phyloP scores from a whole-genome alignment of 495 filamentous ascomycete genomes.

The Aspergillus sparsus region DNA sequence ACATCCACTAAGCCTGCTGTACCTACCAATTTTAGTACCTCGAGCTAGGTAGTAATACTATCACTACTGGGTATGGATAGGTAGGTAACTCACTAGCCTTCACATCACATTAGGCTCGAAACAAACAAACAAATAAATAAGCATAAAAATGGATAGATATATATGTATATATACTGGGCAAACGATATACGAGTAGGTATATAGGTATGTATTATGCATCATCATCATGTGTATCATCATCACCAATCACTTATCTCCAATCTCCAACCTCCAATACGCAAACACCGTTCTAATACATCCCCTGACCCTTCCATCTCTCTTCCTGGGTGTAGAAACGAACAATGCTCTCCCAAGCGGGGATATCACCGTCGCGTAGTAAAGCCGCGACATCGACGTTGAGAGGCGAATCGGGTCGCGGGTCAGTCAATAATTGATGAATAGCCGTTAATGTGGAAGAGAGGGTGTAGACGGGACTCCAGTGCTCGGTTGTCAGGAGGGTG shows the following conservation, averaged over 20 bases:
- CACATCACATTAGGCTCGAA: not conserved
- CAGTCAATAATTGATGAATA: conserved; percentile 73
- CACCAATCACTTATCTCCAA: too few relatives aligned
- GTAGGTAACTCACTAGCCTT: too few relatives aligned
- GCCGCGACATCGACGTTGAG: conserved; percentile 87
- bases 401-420: conserved; percentile 78
- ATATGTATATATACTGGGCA: too few relatives aligned
- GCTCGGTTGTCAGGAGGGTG: conserved; percentile 73
- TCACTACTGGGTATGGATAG: too few relatives aligned
- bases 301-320: conserved; percentile 39
- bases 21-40: too few relatives aligned
- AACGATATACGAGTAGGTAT: not conserved
- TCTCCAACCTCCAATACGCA: not conserved
- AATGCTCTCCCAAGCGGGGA: conserved; percentile 72
- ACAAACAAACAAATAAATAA: not conserved
- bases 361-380: conserved; percentile 73
- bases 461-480: conserved; percentile 85
- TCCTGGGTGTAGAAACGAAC: conserved; percentile 76
- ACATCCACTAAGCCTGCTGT: too few relatives aligned
- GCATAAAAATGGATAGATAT: too few relatives aligned
- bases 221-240: not conserved
- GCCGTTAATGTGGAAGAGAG: conserved; percentile 74
- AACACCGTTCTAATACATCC: conserved; percentile 5
- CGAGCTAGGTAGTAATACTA: too few relatives aligned
- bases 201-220: not conserved